Conservation (phyloP, 2,329 filamentous ascomycete species). For the Periconia macrospinosa region DNA sequence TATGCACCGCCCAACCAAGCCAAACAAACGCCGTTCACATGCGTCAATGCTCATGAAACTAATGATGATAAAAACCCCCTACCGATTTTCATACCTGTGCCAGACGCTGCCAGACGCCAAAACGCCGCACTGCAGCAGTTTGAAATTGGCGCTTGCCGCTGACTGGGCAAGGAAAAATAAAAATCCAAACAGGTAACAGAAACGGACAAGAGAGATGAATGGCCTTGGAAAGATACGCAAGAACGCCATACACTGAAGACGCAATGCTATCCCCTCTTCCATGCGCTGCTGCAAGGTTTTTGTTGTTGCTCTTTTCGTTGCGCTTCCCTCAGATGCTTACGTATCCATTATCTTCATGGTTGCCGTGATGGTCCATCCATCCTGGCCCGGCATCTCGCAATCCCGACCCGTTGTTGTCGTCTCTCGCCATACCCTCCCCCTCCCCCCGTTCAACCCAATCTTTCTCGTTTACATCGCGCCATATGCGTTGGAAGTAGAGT, state of each 20-base stretch:
- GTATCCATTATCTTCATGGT: conserved; percentile 39
- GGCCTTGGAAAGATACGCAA: background rate
- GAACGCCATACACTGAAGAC: conserved; percentile 2
- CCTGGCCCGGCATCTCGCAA: conserved; percentile 32
- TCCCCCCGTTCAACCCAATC: conserved; percentile 49
- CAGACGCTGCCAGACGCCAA: conserved; percentile 8
- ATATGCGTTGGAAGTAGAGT: conserved; percentile 84
- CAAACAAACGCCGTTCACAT: background rate
- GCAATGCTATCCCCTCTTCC: conserved; percentile 1
- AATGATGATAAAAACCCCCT: background rate
- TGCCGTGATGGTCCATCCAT: conserved; percentile 34
- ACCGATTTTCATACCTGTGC: background rate
- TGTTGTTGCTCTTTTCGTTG: background rate
- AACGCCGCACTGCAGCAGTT: conserved; percentile 10
- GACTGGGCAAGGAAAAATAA: background rate
- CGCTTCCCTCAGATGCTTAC: conserved; percentile 35
- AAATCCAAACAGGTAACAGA: background rate
- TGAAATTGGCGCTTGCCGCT: background rate
- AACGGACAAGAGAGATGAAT: background rate
- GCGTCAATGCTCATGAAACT: background rate
- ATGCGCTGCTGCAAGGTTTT: background rate
- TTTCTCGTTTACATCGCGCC: conserved; percentile 67
- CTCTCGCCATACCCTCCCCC: conserved; percentile 41
- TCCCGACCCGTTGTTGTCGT: conserved; percentile 36
- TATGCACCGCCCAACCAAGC: background rate